Conservation (phyloP, 73 alveolate species). For the Symbiodinium pilosum region DNA sequence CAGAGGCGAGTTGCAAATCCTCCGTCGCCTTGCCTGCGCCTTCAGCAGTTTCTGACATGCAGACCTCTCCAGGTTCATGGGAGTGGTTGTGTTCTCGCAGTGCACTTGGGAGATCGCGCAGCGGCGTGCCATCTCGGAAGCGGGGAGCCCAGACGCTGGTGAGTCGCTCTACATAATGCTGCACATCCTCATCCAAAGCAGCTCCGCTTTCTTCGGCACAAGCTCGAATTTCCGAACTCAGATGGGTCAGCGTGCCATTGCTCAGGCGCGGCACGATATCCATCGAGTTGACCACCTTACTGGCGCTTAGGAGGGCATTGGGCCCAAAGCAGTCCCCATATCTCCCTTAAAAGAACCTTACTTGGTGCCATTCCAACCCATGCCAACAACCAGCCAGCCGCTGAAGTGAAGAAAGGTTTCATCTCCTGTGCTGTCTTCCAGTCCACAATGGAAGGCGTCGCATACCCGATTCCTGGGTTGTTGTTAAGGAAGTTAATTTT, state of each 20-base stretch:
- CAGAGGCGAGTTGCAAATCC: background rate
- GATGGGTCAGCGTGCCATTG: conserved; percentile 8
- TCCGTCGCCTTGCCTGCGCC: background rate
- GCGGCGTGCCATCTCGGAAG: conserved; percentile 70
- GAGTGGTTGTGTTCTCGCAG: background rate
- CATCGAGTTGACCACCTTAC: conserved; percentile 81
- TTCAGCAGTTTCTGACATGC: background rate
- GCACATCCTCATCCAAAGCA: conserved; percentile 33
- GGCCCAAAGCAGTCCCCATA: background rate
- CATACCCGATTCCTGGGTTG: no score
- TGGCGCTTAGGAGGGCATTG: background rate
- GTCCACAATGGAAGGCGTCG: conserved; percentile 59
- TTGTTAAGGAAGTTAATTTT: no score
- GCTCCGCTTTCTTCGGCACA: conserved; percentile 54
- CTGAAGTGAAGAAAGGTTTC: conserved; percentile 69
- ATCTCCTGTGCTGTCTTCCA: conserved; percentile 32
- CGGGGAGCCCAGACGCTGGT: conserved; percentile 70
- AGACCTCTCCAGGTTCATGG: background rate
- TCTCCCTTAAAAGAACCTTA: no score
- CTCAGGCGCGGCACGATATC: conserved; percentile 79
- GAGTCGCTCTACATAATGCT: conserved; percentile 61
- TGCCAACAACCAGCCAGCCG: background rate
- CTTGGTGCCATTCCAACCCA: no score
- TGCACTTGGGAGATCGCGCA: background rate
- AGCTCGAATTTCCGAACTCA: background rate